Conservation (phyloP, 306 rosid species). For the Mucuna pruriens region DNA sequence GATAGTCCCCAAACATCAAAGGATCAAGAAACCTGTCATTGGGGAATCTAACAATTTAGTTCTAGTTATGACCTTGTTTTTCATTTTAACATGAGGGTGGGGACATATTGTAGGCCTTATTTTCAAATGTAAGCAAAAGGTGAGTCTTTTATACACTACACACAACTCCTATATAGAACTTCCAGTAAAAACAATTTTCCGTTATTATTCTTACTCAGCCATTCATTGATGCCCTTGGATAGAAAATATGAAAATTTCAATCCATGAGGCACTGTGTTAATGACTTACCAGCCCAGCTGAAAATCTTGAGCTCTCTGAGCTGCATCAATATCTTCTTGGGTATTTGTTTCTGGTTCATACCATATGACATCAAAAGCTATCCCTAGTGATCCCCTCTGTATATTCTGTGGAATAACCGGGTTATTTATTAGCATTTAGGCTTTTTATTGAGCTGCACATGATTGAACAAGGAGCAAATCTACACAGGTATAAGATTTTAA, state of each 20-base stretch:
- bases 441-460: not conserved
- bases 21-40: slow-evolving; percentile 86
- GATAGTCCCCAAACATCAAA: slow-evolving; percentile 85
- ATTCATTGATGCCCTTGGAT: not conserved
- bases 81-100: not conserved
- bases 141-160: not conserved
- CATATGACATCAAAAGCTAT: slow-evolving; percentile 85
- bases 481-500: not conserved
- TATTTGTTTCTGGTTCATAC: slow-evolving; percentile 73
- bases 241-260: not conserved
- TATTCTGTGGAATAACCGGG: slow-evolving; percentile 43
- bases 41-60: not conserved
- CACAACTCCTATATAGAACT: not conserved
- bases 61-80: not conserved
- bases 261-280: not conserved
- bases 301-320: slow-evolving; percentile 91
- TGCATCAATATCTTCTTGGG: slow-evolving; percentile 69
- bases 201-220: slow-evolving; percentile 7
- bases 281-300: slow-evolving; percentile 91
- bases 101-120: not conserved
- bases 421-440: not conserved
- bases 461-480: not conserved
- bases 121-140: not conserved
- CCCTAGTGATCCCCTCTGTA: slow-evolving; percentile 79
- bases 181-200: not conserved